Conservation (phyloP, 805 yeast genomes). For the Pichia kluyveri region DNA sequence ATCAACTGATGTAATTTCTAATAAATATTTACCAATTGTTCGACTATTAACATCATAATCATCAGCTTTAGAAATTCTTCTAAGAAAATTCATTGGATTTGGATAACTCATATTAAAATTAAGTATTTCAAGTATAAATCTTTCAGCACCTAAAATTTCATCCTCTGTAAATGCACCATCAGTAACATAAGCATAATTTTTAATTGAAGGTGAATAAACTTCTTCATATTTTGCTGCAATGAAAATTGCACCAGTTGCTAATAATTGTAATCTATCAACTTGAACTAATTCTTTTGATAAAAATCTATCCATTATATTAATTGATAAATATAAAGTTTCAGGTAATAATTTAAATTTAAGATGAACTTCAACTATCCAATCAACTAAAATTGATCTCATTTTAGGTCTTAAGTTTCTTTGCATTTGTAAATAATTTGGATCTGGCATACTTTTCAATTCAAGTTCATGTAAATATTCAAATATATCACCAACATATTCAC, state of each 20-base stretch:
- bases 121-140: constrained; percentile 61
- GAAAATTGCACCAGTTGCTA: constrained; percentile 79
- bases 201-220: constrained; percentile 77
- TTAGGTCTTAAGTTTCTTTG: constrained; percentile 66
- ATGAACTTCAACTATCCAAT: constrained; percentile 91
- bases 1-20: constrained; percentile 73
- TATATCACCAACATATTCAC: constrained; percentile 85
- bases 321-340: constrained; percentile 76
- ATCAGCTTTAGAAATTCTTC: constrained; percentile 86
- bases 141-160: constrained; percentile 77
- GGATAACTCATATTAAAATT: constrained; percentile 76
- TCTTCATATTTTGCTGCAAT: constrained; percentile 93
- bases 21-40: constrained; percentile 74
- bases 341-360: constrained; percentile 73
- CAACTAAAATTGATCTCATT: constrained; percentile 82
- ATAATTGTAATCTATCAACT: constrained; percentile 70
- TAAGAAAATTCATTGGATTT: constrained; percentile 80
- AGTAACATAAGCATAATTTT: constrained; percentile 79
- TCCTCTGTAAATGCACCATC: constrained; percentile 78
- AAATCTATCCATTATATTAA: constrained; percentile 81
- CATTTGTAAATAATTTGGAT: constrained; percentile 53
- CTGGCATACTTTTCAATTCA: constrained; percentile 68
- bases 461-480: constrained; percentile 68
- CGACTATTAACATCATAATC: constrained; percentile 78
- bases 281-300: constrained; percentile 67